Percentiles rank a stretch among this genome's conserved stretches.
phyloP scores from a whole-genome alignment of 352 stramenopile genomes.

The Achlya hypogyna region DNA sequence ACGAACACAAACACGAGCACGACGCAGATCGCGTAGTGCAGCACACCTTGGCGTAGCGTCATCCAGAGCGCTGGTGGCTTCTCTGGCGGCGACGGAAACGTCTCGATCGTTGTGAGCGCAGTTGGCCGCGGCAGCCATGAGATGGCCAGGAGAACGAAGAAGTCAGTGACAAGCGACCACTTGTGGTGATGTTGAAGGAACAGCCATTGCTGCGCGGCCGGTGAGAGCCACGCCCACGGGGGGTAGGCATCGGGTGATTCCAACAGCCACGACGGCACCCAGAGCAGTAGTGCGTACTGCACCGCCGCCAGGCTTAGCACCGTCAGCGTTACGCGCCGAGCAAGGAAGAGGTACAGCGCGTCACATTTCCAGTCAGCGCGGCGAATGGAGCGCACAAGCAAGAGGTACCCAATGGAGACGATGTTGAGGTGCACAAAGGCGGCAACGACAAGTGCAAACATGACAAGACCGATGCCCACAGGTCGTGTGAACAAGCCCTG shows the following conservation, averaged over 20 bases:
- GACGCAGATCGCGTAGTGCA: conserved; percentile 31
- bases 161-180: conserved; percentile 70
- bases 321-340: conserved; percentile 34
- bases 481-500: conserved; percentile 27
- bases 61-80: neutral
- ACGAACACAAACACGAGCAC: conserved; percentile 66
- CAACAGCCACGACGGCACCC: conserved; percentile 11
- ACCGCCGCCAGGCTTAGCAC: conserved; percentile 59
- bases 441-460: conserved; percentile 65
- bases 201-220: conserved; percentile 52
- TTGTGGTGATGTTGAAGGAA: conserved; percentile 60
- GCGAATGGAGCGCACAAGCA: conserved; percentile 76
- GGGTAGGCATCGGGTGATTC: neutral
- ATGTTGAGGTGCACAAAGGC: conserved; percentile 71
- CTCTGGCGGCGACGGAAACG: neutral
- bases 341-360: conserved; percentile 47
- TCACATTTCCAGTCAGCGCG: conserved; percentile 36
- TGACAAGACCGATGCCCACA: conserved; percentile 66
- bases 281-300: conserved; percentile 59
- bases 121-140: conserved; percentile 63
- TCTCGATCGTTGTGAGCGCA: neutral
- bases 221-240: neutral
- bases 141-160: conserved; percentile 49
- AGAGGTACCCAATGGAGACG: conserved; percentile 67
- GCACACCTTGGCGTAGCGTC: neutral